Percentiles rank a stretch among this genome's conserved stretches.
phyloP scores from a whole-genome alignment of 805 yeast genomes.

The Hanseniaspora valbyensis region DNA sequence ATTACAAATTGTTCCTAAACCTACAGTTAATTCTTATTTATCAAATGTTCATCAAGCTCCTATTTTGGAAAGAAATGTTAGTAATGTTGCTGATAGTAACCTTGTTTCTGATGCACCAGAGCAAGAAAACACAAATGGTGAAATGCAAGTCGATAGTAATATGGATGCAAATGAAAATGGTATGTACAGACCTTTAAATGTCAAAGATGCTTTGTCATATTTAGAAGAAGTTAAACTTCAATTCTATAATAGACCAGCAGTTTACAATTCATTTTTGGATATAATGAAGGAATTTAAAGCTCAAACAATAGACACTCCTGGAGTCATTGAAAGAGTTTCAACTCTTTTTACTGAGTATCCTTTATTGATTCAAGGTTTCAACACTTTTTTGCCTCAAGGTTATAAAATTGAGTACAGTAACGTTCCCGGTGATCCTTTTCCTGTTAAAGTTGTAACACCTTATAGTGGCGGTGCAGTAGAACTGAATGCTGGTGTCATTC shows the following conservation, averaged over 20 bases:
- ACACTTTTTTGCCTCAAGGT: conserved; percentile 95
- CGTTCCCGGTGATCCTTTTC: conserved; percentile 82
- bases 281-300: conserved; percentile 98
- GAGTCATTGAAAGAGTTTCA: conserved; percentile 92
- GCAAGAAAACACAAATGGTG: background rate
- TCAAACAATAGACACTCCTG: conserved; percentile 93
- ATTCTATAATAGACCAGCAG: conserved; percentile 85
- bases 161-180: conserved; percentile 20
- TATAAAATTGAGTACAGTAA: conserved; percentile 82
- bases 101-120: background rate
- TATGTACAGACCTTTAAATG: conserved; percentile 71
- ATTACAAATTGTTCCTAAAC: conserved; percentile 3
- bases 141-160: conserved; percentile 16
- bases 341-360: conserved; percentile 87
- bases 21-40: background rate
- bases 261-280: conserved; percentile 89
- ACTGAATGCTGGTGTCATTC: conserved; percentile 16
- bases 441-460: conserved; percentile 91
- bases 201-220: conserved; percentile 89
- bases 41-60: background rate
- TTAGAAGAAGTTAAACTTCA: conserved; percentile 92
- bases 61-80: background rate
- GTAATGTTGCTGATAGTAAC: background rate
- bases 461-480: conserved; percentile 48
- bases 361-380: conserved; percentile 87